Evolutionary conservation across 1,284 basidiomycete species (phyloP).

Genomic region (Filobasidium uniguttulatum): DNA sequence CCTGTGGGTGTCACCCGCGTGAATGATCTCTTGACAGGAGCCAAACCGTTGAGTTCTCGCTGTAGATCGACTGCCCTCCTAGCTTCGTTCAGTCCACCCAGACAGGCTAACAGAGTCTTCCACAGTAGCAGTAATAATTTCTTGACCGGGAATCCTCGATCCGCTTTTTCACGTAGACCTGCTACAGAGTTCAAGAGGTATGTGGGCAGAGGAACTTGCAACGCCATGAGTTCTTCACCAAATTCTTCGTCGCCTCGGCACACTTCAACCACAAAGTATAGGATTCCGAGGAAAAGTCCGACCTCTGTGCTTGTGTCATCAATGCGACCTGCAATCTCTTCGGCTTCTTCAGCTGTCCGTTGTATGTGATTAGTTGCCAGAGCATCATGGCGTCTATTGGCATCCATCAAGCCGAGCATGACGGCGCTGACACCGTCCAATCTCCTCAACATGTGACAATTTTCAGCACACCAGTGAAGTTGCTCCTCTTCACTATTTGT

Average conservation of each 20-base stretch:
- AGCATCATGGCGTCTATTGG: conserved; percentile 61
- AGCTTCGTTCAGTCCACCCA: conserved; percentile 81
- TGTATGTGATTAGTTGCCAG: conserved; percentile 1
- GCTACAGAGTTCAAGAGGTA: conserved; percentile 83
- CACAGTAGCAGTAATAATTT: conserved; percentile 93
- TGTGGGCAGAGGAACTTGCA: conserved; percentile 86
- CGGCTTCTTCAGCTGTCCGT: neutral
- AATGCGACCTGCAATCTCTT: conserved; percentile 39
- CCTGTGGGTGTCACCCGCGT: conserved; percentile 80
- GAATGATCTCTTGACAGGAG: conserved; percentile 47
- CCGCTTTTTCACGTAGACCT: conserved; percentile 79
- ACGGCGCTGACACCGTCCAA: conserved; percentile 75
- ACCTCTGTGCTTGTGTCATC: conserved; percentile 83
- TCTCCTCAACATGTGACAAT: conserved; percentile 69
- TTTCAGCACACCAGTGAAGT: conserved; percentile 88
- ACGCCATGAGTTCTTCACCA: conserved; percentile 86
- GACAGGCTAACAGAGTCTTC: conserved; percentile 85
- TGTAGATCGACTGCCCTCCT: conserved; percentile 69
- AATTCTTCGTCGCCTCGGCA: conserved; percentile 84
- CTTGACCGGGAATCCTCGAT: conserved; percentile 90
- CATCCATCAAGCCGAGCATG: conserved; percentile 77
- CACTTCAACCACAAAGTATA: conserved; percentile 85
- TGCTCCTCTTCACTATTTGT: conserved; percentile 85
- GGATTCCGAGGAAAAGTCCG: conserved; percentile 77
- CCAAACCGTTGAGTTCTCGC: conserved; percentile 64